Evolutionary conservation across 2,329 filamentous ascomycete species (phyloP), one percentile per base, ranked within the genome.

Genomic region (Alternaria brassicae): DNA sequence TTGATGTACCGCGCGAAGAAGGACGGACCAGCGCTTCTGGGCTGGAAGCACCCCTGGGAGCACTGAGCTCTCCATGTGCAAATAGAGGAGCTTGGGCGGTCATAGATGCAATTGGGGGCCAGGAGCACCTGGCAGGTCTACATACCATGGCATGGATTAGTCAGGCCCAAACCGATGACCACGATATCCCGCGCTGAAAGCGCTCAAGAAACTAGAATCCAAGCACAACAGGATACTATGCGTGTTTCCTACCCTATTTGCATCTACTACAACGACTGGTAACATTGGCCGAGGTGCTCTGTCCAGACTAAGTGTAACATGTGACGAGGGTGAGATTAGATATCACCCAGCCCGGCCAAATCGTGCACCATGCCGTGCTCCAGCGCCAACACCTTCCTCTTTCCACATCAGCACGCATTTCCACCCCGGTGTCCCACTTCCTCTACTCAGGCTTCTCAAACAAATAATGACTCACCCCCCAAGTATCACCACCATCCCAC

Each of bases 1-100:
- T 82, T 97, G 77, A 93, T 97, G 89, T 98, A 97, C 83, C 88
- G 95, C 74, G 92, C 93, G 73, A 96, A 94, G 88, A 91, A 97
- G 83, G 95, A 99, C 75, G 93, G 93, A n/a, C 85, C 94, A 23
- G 94, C 88, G 54, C 83, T 98, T 66, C 78, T 99, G 72, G 95
- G 95, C 78, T 92, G 88, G 90, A 97, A 93, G 83, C 95, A 98
- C 81, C 95, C 74, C 19, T 77, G 74, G 74, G 74, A 77, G 5
- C 74, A 77, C 62, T 77, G 73, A 77, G 37, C 47, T 9, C n/a
- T 32, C 13, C 9, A 27, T 15, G 21, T 17, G 50, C 30, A 34
- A 7, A 9, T 0, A 13, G 7, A 50, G 36, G 41, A 27, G 30
- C 13, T 37, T 32, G 23, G 12, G 19, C 39, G 13, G 4, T 4